Evolutionary conservation across 2,329 filamentous ascomycete genomes (phyloP).

Genomic region (Aspergillus jensenii): DNA sequence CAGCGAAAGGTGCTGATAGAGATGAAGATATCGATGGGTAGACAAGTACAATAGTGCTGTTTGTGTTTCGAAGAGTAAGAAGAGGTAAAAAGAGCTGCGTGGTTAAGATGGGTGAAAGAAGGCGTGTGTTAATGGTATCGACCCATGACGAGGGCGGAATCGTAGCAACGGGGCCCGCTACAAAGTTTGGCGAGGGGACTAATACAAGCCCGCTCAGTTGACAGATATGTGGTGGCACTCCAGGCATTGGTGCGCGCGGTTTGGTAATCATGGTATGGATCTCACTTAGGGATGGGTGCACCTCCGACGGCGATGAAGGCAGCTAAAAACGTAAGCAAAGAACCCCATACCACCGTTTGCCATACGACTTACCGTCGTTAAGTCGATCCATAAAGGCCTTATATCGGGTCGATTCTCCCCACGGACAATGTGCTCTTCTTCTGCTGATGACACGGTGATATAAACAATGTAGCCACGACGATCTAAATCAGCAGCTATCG

Average conservation of each 20-base stretch:
- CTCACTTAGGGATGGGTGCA: slow-evolving; percentile 67
- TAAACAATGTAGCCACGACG: slow-evolving; percentile 91
- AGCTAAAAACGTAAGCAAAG: slow-evolving; percentile 43
- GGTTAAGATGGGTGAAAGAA: slow-evolving; percentile 84
- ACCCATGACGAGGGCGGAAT: slow-evolving; percentile 81
- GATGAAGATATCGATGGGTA: slow-evolving; percentile 49
- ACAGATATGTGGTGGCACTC: slow-evolving; percentile 73
- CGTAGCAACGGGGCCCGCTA: slow-evolving; percentile 79
- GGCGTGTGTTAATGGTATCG: slow-evolving; percentile 87
- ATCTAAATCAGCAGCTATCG: slow-evolving; percentile 82
- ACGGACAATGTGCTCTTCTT: slow-evolving; percentile 79
- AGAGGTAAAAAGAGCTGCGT: slow-evolving; percentile 87
- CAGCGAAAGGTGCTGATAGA: slow-evolving; percentile 48
- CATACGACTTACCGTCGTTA: slow-evolving; percentile 52
- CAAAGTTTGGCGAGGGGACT: slow-evolving; percentile 75
- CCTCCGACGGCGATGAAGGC: slow-evolving; percentile 57
- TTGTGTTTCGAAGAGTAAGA: slow-evolving; percentile 60
- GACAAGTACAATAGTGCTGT: slow-evolving; percentile 45
- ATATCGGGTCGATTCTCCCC: slow-evolving; percentile 78
- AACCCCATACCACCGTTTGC: neutral
- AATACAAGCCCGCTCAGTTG: slow-evolving; percentile 77
- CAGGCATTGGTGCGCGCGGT: slow-evolving; percentile 73
- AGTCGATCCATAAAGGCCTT: slow-evolving; percentile 76
- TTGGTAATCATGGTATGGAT: slow-evolving; percentile 71
- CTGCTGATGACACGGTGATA: slow-evolving; percentile 77